Evolutionary conservation across 1,139 yeast genomes (phyloP), one percentile per base, ranked within the genome.

Genomic region (Geotrichum carabidarum): DNA sequence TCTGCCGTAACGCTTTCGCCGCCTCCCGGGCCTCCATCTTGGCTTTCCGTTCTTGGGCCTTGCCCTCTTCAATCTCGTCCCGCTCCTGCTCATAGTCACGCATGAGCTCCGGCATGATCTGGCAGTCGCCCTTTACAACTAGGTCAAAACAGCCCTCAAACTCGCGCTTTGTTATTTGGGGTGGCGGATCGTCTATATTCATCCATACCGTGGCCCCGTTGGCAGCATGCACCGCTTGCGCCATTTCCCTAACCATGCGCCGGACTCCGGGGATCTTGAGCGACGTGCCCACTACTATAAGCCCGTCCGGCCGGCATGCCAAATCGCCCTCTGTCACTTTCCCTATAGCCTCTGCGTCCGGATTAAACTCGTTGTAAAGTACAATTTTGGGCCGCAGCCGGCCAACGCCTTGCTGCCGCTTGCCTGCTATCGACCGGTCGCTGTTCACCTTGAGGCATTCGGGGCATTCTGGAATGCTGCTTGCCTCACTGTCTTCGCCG

Each of bases 191-290:
- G 47, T 81, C 85, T 40, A 74, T 72, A 61, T 81, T 81, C 41
- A 81, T 65, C 81, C 84, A 82, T 1, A 82, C 74, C 1, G 81
- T 78, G 53, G 78, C 77, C 0, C 86, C 85, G 51, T 74, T 77
- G 31, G 76, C 74, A 1, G 79, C 74, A 64, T 83, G 90, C 8
- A 89, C 83, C 1, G 82, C 78, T 57, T 79, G 78, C 4, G 90
- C 80, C 70, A 89, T 74, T 58, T 83, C 84, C 60, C 81, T 81
- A 9, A 87, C 93, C 58, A 89, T 71, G 61, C 86, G 78, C 66
- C 84, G 79, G 12, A 89, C 95, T 0, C 96, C 96, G 17, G 94
- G 96, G 15, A 89, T 93, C 65, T 85, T 84, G 54, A 89, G 72
- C 1, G 95, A 83, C 0, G 96, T 89, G 1, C 96, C 96, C 68